These are phyloP conservation scores for Clavispora carvajalis DNA, from an alignment of 805 yeast genomes.

Conservation along the genomic window DNA sequence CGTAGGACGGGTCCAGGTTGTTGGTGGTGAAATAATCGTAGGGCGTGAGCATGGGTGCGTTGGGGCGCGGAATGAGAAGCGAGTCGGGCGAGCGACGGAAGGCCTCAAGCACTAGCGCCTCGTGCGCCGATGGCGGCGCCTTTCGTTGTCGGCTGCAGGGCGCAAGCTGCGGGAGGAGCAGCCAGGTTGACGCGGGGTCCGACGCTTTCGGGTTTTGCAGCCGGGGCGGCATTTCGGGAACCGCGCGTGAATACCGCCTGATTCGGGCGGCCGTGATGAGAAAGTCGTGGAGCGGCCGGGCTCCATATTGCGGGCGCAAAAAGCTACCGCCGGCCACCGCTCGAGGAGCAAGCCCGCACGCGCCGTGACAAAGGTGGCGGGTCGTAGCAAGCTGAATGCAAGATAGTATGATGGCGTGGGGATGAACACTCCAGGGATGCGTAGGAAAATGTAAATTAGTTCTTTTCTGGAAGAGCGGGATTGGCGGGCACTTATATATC, in stretches of 20 bases:
- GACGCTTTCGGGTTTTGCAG: conserved; percentile 1
- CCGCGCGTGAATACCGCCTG: background rate
- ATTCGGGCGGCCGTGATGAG: background rate
- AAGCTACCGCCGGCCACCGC: background rate
- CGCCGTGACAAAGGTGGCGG: no score
- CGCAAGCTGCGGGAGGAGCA: conserved; percentile 7
- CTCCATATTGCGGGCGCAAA: background rate
- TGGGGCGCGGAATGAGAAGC: conserved; percentile 6
- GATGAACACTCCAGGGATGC: no score
- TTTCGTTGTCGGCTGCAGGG: conserved; percentile 3
- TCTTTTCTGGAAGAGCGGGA: no score
- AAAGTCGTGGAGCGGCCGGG: background rate
- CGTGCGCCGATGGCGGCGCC: conserved; percentile 10
- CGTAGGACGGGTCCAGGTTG: conserved; percentile 10
- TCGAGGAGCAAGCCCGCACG: background rate
- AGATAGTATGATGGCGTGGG: no score
- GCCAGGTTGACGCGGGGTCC: conserved; percentile 13
- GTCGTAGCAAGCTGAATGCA: no score
- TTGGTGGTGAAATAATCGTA: conserved; percentile 7
- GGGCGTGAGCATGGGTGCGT: conserved; percentile 9
- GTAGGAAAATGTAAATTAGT: no score
- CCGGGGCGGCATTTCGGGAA: background rate
- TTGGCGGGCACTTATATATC: no score
- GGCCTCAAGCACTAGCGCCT: conserved; percentile 7
- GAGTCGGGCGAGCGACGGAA: conserved; percentile 7